phyloP scores from a whole-genome alignment of 1,284 basidiomycete species.

The Meira miltonrushii region DNA sequence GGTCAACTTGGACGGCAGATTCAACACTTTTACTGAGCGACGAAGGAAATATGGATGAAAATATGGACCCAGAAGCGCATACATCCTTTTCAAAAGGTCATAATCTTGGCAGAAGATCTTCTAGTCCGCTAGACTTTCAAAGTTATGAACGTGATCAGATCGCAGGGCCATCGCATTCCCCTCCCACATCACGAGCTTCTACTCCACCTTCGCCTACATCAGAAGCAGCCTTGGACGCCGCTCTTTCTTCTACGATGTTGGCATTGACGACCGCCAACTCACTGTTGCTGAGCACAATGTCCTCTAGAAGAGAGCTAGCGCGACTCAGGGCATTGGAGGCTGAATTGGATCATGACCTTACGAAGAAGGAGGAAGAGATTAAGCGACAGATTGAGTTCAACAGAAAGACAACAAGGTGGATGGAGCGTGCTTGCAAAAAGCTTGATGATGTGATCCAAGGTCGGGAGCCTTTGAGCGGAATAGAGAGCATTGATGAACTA shows the following conservation, averaged over 20 bases:
- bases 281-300: conserved; percentile 1
- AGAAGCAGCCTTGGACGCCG: conserved; percentile 4
- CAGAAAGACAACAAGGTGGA: conserved; percentile 1
- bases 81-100: not conserved
- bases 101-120: not conserved
- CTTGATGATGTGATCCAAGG: not conserved
- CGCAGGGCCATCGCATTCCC: not conserved
- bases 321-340: not conserved
- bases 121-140: not conserved
- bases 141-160: not conserved
- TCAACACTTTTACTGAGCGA: not conserved
- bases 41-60: conserved; percentile 1
- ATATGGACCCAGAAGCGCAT: not conserved
- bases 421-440: not conserved
- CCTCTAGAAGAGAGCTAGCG: not conserved
- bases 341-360: not conserved
- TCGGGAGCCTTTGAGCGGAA: too few relatives aligned
- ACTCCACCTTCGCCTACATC: not conserved
- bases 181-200: not conserved
- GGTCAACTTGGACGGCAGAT: conserved; percentile 10
- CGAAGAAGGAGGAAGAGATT: not conserved
- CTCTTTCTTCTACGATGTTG: not conserved
- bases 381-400: not conserved
- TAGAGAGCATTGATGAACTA: not conserved
- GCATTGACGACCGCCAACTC: conserved; percentile 2